Evolutionary conservation across 2,329 filamentous ascomycete genomes (phyloP).

Genomic region (Microdochium trichocladiopsis): DNA sequence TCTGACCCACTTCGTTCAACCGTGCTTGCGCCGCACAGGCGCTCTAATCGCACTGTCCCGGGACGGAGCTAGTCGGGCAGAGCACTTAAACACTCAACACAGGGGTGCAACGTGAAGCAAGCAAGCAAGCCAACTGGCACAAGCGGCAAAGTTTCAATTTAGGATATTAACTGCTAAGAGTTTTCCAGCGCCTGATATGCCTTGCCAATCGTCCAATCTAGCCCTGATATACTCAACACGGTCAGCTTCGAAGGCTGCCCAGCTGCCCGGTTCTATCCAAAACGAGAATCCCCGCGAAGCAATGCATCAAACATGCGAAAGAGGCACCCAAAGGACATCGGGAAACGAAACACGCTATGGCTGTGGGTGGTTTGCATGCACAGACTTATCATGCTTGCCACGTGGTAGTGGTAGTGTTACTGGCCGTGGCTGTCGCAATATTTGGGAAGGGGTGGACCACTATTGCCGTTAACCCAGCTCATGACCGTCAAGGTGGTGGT

Average conservation of each 20-base stretch:
- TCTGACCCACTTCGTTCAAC: not conserved
- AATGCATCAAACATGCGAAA: not conserved
- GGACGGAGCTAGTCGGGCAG: too few species aligned
- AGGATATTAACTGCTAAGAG: not conserved
- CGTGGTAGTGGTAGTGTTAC: slow-evolving; percentile 5
- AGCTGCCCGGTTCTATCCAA: not conserved
- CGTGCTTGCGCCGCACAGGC: too few species aligned
- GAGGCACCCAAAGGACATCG: too few species aligned
- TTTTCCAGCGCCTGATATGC: not conserved
- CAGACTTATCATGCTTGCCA: not conserved
- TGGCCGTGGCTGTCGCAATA: slow-evolving; percentile 42
- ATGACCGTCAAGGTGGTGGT: slow-evolving; percentile 80
- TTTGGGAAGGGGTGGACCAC: slow-evolving; percentile 35
- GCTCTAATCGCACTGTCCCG: too few species aligned
- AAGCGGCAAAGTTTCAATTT: not conserved
- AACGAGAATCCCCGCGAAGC: not conserved
- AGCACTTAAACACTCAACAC: too few species aligned
- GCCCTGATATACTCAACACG: not conserved
- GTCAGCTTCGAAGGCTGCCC: not conserved
- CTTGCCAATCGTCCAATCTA: not conserved
- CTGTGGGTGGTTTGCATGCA: slow-evolving; percentile 1
- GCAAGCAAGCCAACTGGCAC: too few species aligned
- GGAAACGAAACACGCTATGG: slow-evolving; percentile 12
- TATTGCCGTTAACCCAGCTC: slow-evolving; percentile 67
- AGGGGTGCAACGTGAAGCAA: too few species aligned